Percentiles rank a stretch among this genome's conserved stretches.
phyloP scores from a whole-genome alignment of 2,329 filamentous ascomycete species.

The Colletotrichum sp. region DNA sequence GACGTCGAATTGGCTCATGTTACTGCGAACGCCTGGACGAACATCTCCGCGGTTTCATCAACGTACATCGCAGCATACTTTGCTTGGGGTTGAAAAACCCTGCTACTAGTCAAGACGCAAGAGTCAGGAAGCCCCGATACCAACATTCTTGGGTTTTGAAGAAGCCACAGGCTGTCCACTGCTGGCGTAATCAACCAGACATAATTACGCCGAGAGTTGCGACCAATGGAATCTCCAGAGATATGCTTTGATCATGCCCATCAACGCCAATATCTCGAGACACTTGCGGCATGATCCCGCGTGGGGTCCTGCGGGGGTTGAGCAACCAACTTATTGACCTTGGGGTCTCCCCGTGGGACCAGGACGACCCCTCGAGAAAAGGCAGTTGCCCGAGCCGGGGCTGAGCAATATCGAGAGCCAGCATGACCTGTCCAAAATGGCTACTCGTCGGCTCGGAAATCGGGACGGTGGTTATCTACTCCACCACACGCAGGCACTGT shows the following conservation, averaged over 20 bases:
- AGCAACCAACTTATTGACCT: neutral
- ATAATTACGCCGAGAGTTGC: slow-evolving; percentile 3
- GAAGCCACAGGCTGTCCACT: neutral
- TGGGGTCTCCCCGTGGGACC: neutral
- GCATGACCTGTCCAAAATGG: slow-evolving; percentile 3
- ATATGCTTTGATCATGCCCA: neutral
- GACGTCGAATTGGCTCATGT: neutral
- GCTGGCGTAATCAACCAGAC: neutral
- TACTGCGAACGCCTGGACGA: neutral
- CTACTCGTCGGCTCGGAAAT: slow-evolving; percentile 4
- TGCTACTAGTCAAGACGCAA: neutral
- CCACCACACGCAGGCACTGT: neutral
- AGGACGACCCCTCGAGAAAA: neutral
- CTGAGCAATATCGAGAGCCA: neutral
- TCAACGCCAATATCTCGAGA: neutral
- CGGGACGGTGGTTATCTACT: neutral
- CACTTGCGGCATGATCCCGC: slow-evolving; percentile 3
- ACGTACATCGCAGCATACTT: neutral
- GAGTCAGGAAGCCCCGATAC: neutral
- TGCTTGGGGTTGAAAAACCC: neutral
- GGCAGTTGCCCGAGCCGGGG: neutral
- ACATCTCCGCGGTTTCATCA: neutral
- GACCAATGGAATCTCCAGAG: neutral
- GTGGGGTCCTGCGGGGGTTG: neutral
- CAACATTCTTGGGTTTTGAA: neutral